A percentile compares a stretch with the other conserved stretches of the same genome.
Conservation (phyloP, 352 stramenopile species). For the Globisporangium carolinianum region DNA sequence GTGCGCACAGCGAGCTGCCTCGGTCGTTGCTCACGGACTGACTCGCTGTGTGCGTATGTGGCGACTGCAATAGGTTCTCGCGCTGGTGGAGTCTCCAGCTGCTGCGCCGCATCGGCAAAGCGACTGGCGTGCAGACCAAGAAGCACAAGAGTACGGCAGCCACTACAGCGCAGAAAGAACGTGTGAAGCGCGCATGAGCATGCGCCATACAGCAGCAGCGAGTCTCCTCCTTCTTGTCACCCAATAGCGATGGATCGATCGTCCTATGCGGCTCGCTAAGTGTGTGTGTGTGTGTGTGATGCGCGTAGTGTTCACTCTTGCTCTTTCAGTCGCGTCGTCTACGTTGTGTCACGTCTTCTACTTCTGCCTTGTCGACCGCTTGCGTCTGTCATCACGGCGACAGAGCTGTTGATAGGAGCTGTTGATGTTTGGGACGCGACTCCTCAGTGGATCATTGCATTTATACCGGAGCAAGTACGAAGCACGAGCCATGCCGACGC, state of each 20-base stretch:
- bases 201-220: background rate
- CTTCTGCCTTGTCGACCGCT: too few relatives aligned
- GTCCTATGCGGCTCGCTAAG: background rate
- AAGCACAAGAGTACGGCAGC: slow-evolving; percentile 28
- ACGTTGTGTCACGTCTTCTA: too few relatives aligned
- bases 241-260: background rate
- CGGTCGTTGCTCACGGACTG: background rate
- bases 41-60: background rate
- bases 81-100: slow-evolving; percentile 80
- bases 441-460: too few relatives aligned
- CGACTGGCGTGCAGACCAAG: slow-evolving; percentile 68
- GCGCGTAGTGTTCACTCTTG: too few relatives aligned
- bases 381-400: too few relatives aligned
- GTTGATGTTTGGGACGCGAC: too few relatives aligned
- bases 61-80: slow-evolving; percentile 41
- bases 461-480: too few relatives aligned
- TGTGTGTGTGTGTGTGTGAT: too few relatives aligned
- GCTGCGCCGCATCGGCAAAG: slow-evolving; percentile 71
- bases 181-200: slow-evolving; percentile 8
- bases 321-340: too few relatives aligned
- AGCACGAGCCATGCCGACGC: background rate
- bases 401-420: too few relatives aligned
- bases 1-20: background rate
- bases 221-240: background rate
- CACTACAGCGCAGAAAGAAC: slow-evolving; percentile 12